Base-by-base conservation (phyloP, 129 eudicot species). In the Rutidosis leptorrhynchoides region DNA sequence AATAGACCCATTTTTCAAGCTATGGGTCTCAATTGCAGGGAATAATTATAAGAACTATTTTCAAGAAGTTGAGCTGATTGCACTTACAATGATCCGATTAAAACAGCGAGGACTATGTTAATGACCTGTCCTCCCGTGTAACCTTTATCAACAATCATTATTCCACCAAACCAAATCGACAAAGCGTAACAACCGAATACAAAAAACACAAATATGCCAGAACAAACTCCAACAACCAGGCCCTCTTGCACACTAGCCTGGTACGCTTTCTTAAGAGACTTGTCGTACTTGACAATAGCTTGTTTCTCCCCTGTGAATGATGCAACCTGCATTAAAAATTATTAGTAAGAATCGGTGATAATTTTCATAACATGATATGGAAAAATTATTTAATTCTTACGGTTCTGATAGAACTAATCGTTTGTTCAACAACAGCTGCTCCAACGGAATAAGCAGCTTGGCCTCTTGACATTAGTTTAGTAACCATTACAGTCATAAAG, bases 231-330 rank as follows among this genome's bases (percentile, higher is more conserved):
- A 37, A 84, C 64, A 30, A 90, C 92, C 69, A 83, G 59, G 45
- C 91, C 87, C 78, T 90, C 92, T 25, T 71, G 74, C 62, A 87
- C 85, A 37, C 91, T 85, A 20, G 87, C 80, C 30, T 2, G 62
- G 45, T 90, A 90, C 64, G 95, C 95, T 37, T 77, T 64, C 32
- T 27, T 46, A 42, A 87, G 85, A 65, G 92, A 80, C 69, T 82
- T 78, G 26, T 84, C 78, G 73, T 90, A 90, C 27, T 73, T 74
- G 29, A 68, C 79, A 58, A 86, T 80, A 23, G 97, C 95, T 68
- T 82, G 80, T 71, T 77, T 82, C 70, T 90, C 97, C 69, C 97
- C 97, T 5, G 97, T 84, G 73, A 84, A 90, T 53, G 97, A 90
- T 56, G 86, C 95, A 60, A 90, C 97, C 97, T 90, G 68, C 49